Percentiles rank a stretch among this genome's conserved stretches.
phyloP scores from a whole-genome alignment of 2,329 filamentous ascomycete species.

The Proliferodiscus dingleyae region DNA sequence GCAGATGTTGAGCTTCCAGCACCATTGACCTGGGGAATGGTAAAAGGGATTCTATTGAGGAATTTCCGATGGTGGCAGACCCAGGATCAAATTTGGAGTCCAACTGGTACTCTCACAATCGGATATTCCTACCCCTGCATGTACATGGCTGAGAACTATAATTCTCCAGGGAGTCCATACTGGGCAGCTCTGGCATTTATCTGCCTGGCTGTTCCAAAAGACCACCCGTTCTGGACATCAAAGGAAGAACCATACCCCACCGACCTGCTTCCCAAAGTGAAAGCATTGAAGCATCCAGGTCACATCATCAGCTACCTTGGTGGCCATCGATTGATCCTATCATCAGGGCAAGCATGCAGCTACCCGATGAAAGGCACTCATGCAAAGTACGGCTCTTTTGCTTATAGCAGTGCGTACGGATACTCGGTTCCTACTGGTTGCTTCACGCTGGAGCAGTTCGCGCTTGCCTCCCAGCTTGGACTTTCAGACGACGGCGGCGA shows the following conservation, averaged over 20 bases:
- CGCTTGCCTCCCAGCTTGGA: constrained; percentile 69
- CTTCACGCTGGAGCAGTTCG: constrained; percentile 72
- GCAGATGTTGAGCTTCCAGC: constrained; percentile 67
- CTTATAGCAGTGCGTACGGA: constrained; percentile 70
- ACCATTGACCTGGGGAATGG: constrained; percentile 72
- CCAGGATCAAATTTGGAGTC: constrained; percentile 68
- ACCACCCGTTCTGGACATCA: constrained; percentile 71
- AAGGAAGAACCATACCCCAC: constrained; percentile 57
- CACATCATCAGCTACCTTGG: constrained; percentile 69
- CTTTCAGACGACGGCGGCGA: constrained; percentile 74
- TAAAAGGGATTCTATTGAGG: constrained; percentile 69
- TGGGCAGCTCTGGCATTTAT: constrained; percentile 79
- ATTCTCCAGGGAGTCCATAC: constrained; percentile 66
- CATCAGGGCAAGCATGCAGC: constrained; percentile 73
- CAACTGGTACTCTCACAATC: constrained; percentile 67
- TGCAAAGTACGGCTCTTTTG: constrained; percentile 76
- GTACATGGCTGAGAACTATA: constrained; percentile 79
- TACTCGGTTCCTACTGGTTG: constrained; percentile 74
- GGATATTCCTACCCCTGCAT: constrained; percentile 78
- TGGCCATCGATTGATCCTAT: constrained; percentile 72
- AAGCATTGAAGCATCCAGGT: constrained; percentile 60
- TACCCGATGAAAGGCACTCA: constrained; percentile 79
- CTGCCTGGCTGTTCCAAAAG: constrained; percentile 62
- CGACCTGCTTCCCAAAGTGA: constrained; percentile 51
- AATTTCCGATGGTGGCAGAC: constrained; percentile 78